Percentiles rank a stretch among this genome's conserved stretches.
These are phyloP conservation scores for Rhynchospora pubera DNA, from an alignment of 176 grass and related monocot genomes.

Conservation along the genomic window DNA sequence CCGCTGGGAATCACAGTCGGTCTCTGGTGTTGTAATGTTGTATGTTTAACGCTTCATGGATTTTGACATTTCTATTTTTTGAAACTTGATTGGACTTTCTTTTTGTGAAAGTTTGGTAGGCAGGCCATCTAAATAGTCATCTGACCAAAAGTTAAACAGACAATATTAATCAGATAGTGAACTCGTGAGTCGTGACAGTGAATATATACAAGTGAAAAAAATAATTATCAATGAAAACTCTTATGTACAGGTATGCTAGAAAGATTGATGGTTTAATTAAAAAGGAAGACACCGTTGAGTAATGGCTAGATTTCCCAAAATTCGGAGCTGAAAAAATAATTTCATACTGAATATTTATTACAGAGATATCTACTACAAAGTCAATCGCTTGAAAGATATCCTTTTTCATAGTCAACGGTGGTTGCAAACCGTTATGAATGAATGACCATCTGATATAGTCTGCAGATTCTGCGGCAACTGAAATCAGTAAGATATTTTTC, in stretches of 20 bases:
- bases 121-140: not conserved
- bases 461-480: not conserved
- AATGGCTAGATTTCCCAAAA: not conserved
- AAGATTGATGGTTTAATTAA: not conserved
- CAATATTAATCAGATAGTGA: not conserved
- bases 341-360: not conserved
- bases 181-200: too few relatives aligned
- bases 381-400: not conserved
- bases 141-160: not conserved
- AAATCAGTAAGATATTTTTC: not conserved
- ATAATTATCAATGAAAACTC: not conserved
- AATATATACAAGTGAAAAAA: not conserved
- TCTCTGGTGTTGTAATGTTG: not conserved
- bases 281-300: not conserved
- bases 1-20: not conserved
- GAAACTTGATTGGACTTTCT: not conserved
- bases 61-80: constrained; percentile 11
- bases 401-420: not conserved
- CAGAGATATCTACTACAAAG: not conserved
- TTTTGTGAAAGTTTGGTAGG: not conserved
- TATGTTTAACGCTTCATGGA: not conserved
- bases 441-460: not conserved
- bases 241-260: too few relatives aligned
- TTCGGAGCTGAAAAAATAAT: not conserved
- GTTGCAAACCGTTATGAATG: not conserved